Conservation (phyloP, 2,329 filamentous ascomycete species). For the Aspergillus ustus region DNA sequence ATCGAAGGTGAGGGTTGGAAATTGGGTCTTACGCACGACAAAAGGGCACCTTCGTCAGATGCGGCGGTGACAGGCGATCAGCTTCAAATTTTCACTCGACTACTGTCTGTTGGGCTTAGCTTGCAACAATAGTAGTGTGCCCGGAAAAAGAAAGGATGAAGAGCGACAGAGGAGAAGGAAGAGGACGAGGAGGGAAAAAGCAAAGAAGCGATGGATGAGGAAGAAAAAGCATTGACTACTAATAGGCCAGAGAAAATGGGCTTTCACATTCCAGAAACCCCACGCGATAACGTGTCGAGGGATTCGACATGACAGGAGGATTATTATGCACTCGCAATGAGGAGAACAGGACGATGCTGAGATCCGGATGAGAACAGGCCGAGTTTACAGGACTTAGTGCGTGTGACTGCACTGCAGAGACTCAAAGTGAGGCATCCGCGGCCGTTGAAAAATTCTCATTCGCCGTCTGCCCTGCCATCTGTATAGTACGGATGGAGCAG, state of each 20-base stretch:
- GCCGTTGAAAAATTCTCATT: slow-evolving; percentile 11
- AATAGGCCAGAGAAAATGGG: not conserved
- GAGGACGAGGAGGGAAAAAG: slow-evolving; percentile 21
- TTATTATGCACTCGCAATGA: not conserved
- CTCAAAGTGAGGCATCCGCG: slow-evolving; percentile 8
- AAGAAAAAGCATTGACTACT: slow-evolving; percentile 8
- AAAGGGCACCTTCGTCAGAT: not conserved
- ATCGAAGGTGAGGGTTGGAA: not conserved
- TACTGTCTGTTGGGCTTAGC: slow-evolving; percentile 8
- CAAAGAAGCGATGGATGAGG: slow-evolving; percentile 9
- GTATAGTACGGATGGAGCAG: not conserved
- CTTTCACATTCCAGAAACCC: slow-evolving; percentile 15
- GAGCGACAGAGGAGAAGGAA: slow-evolving; percentile 10
- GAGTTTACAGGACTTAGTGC: not conserved
- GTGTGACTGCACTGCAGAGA: slow-evolving; percentile 2
- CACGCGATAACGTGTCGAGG: slow-evolving; percentile 22
- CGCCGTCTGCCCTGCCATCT: not conserved
- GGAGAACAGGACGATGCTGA: slow-evolving; percentile 2
- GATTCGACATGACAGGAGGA: slow-evolving; percentile 7
- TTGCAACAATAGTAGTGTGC: slow-evolving; percentile 8
- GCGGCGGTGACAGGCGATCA: slow-evolving; percentile 7
- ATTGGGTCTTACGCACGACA: not conserved
- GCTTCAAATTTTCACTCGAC: slow-evolving; percentile 7
- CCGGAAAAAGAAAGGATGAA: slow-evolving; percentile 10
- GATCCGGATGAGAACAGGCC: slow-evolving; percentile 6